Evolutionary conservation across 768 basidiomycete species (phyloP), one percentile per base, ranked within the genome.

Genomic region (Crepidotus variabilis): DNA sequence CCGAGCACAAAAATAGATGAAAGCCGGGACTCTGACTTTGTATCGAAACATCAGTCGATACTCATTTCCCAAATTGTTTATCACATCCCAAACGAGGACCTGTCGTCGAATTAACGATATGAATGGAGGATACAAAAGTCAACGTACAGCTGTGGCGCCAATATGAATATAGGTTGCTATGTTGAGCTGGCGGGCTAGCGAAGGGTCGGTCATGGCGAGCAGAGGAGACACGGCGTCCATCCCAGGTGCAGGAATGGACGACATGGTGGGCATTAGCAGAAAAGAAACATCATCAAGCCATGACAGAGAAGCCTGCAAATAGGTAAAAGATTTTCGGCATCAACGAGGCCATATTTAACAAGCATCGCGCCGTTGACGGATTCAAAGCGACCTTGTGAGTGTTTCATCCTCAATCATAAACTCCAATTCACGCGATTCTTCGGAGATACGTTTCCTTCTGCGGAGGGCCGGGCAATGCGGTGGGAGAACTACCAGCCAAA

Each of bases 1-100:
- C 63, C 63, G 52, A 3, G 59, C 58, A 47, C 60, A 35, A 43
- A 60, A 59, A 45, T 64, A 64, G 6, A 61, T 57, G 18, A 57
- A 45, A 8, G 59, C 51, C 10, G 59, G 59, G 16, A 58, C 11
- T 47, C 50, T 45, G 23, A 56, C 23, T 21, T 56, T 57, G n/a
- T 52, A 48, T 11, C 47, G 51, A 22, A 54, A 48, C 47, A 58
- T 46, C 10, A 63, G 52, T 22, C 34, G 50, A 22, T 45, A 58
- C 18, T 60, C 60, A 34, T 51, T 54, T 21, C 60, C 48, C 13
- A 60, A n/a, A 43, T 63, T 60, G 49, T 58, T 49, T 32, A 60
- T 43, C n/a, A 57, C 33, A 48, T 63, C 62, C 62, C 60, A 63
- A 21, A 59, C 28, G 18, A 60, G 35, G 8, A 58, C 59, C 59